Evolutionary conservation across 331 rosid genomes (phyloP).

Genomic region (Saraca asoca): DNA sequence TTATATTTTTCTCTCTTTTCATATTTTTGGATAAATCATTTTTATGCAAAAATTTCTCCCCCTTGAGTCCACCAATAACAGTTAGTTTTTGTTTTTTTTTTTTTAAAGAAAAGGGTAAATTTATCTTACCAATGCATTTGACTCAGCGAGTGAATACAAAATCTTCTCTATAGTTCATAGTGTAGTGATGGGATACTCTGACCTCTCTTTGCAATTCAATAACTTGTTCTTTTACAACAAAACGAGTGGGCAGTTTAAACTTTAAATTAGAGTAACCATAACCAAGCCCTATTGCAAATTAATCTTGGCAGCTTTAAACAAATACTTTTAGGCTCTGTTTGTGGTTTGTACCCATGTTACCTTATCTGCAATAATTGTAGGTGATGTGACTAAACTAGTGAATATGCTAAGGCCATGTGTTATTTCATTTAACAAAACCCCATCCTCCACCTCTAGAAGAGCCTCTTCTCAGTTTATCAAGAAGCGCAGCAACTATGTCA

Average conservation of each 20-base stretch:
- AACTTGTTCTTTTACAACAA: not conserved
- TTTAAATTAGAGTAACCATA: slow-evolving; percentile 10
- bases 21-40: too few species aligned
- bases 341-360: slow-evolving; percentile 43
- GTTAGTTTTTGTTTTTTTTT: too few species aligned
- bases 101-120: too few species aligned
- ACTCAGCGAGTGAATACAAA: not conserved
- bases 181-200: slow-evolving; percentile 1
- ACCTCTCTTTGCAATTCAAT: not conserved
- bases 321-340: slow-evolving; percentile 12
- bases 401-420: slow-evolving; percentile 30
- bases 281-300: not conserved
- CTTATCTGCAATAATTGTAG: slow-evolving; percentile 43
- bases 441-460: not conserved
- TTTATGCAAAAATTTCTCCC: too few species aligned
- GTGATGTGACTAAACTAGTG: slow-evolving; percentile 40
- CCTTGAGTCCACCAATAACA: too few species aligned
- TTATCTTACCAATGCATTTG: not conserved
- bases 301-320: not conserved
- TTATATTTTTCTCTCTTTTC: too few species aligned
- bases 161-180: slow-evolving; percentile 2
- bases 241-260: not conserved
- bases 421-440: slow-evolving; percentile 23
- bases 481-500: slow-evolving; percentile 31
- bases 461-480: not conserved